Conservation (phyloP, 2,329 filamentous ascomycete species). For the Trichoderma sp. region DNA sequence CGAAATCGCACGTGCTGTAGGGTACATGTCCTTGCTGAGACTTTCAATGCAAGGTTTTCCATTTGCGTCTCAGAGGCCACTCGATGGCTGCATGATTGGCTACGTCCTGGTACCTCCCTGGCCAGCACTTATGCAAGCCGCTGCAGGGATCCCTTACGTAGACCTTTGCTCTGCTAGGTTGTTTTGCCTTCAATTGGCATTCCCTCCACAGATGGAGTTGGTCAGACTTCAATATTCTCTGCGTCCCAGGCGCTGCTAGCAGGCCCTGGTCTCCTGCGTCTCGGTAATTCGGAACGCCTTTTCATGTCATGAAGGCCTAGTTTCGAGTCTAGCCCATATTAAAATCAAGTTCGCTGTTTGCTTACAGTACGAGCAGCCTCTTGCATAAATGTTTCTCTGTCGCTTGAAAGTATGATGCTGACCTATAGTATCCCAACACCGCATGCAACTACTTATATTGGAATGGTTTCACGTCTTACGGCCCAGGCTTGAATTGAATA, state of each 20-base stretch:
- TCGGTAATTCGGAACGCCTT: not conserved
- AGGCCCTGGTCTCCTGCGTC: not conserved
- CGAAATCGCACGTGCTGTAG: not conserved
- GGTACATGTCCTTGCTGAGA: not conserved
- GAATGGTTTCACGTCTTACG: not conserved
- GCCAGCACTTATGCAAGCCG: slow-evolving; percentile 7
- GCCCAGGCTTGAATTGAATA: not conserved
- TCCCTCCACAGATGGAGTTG: not conserved
- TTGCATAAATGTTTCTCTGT: not conserved
- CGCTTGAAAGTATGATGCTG: not conserved
- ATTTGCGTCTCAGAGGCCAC: not conserved
- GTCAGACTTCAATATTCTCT: not conserved
- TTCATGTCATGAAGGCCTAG: not conserved
- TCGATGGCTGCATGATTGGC: not conserved
- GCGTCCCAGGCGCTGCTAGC: not conserved
- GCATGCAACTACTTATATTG: not conserved
- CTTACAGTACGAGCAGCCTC: not conserved
- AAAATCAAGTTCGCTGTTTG: not conserved
- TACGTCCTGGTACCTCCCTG: not conserved
- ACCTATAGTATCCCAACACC: not conserved
- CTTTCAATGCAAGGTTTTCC: not conserved
- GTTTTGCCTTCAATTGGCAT: not conserved
- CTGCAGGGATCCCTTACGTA: not conserved
- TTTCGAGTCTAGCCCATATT: not conserved
- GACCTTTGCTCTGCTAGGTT: not conserved